phyloP scores from a whole-genome alignment of 495 filamentous ascomycete genomes.

The Trichoderma orchidacearum region DNA sequence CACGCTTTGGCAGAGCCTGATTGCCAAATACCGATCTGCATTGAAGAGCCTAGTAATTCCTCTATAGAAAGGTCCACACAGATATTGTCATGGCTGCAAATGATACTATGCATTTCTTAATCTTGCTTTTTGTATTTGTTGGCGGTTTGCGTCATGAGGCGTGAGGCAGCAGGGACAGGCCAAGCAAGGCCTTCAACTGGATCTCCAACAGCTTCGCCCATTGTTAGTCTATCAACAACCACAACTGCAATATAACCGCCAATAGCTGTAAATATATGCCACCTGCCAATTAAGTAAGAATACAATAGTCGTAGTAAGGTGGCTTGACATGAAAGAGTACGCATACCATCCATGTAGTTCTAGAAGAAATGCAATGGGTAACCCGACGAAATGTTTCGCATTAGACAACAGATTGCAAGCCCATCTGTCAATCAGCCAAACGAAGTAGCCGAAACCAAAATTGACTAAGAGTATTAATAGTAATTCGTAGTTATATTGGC shows the following conservation, averaged over 20 bases:
- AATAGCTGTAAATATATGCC: constrained; percentile 41
- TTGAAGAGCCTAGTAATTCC: too few species aligned
- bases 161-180: background rate
- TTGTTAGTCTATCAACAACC: background rate
- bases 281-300: constrained; percentile 9
- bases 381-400: constrained; percentile 21
- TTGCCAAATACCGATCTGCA: too few species aligned
- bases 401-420: constrained; percentile 23
- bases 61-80: too few species aligned
- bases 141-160: too few species aligned
- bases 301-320: background rate
- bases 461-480: constrained; percentile 9
- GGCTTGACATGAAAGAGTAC: background rate
- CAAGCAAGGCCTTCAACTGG: background rate
- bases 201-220: background rate
- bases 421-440: constrained; percentile 37
- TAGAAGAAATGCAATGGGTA: constrained; percentile 38
- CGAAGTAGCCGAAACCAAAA: constrained; percentile 22
- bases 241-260: constrained; percentile 12
- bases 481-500: too few species aligned
- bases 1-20: too few species aligned
- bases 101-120: too few species aligned
- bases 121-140: too few species aligned
- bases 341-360: constrained; percentile 43
- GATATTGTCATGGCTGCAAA: too few species aligned